These are phyloP conservation scores for Chytriomyces hyalinus DNA, from an alignment of 192 early-diverging fungal species.

Conservation along the genomic window DNA sequence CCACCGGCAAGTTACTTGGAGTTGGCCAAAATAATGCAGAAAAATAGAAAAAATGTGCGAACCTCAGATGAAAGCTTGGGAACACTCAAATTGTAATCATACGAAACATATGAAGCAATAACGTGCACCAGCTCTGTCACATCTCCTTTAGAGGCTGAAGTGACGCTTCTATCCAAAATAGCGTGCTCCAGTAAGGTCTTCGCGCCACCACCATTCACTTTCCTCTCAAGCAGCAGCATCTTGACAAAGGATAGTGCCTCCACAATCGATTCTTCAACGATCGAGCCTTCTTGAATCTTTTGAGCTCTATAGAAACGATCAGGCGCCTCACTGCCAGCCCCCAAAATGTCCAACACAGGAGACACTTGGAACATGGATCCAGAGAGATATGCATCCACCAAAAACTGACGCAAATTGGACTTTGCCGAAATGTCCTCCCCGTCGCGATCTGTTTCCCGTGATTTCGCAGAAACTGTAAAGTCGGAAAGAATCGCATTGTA, in stretches of 20 bases:
- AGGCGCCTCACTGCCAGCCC: slow-evolving; percentile 37
- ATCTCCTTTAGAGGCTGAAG: slow-evolving; percentile 7
- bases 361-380: slow-evolving; percentile 45
- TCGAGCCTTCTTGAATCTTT: slow-evolving; percentile 21
- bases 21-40: not conserved
- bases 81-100: slow-evolving; percentile 45
- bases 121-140: slow-evolving; percentile 51
- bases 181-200: slow-evolving; percentile 51
- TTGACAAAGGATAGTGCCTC: slow-evolving; percentile 46
- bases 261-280: slow-evolving; percentile 47
- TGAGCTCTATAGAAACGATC: slow-evolving; percentile 23
- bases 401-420: slow-evolving; percentile 36
- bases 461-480: slow-evolving; percentile 26
- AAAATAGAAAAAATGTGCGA: not conserved
- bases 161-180: slow-evolving; percentile 48
- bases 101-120: slow-evolving; percentile 50
- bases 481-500: slow-evolving; percentile 52
- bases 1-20: not conserved
- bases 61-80: slow-evolving; percentile 41
- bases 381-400: slow-evolving; percentile 42
- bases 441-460: not conserved
- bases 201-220: slow-evolving; percentile 4
- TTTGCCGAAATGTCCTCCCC: slow-evolving; percentile 11
- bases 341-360: slow-evolving; percentile 48
- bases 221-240: slow-evolving; percentile 41